Evolutionary conservation across 1,284 basidiomycete species (phyloP), one percentile per base, ranked within the genome.

Genomic region (Stygiomarasmius scandens): DNA sequence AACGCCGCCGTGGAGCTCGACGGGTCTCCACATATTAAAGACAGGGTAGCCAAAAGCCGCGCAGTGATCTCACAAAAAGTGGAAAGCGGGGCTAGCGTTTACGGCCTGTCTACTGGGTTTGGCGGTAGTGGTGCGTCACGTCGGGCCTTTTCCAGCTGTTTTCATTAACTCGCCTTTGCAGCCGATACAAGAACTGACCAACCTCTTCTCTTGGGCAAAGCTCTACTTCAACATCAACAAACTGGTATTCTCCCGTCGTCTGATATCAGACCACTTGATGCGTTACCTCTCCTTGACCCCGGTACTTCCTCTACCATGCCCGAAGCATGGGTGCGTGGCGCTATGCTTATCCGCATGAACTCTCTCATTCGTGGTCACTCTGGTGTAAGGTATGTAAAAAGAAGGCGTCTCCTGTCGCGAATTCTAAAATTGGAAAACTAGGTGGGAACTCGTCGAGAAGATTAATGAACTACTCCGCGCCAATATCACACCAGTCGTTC

Each of bases 321-420:
- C 19, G 87, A 92, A 61, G 77, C 91, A 2, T 94, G 92, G 89
- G 92, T 93, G n/a, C 86, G 57, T 52, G 93, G 90, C 14, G 92
- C 93, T 1, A 93, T 95, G 65, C 75, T 93, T 10, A 82, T 95
- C 61, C 88, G 93, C 64, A 87, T 92, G 78, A 95, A 95, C 75
- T 93, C 90, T 1, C 83, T 94, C 50, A 84, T 92, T 55, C 85
- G 92, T n/a, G 92, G 91, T 0, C 93, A 95, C 73, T 93, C 90
- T 32, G 93, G 90, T 47, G 87, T 95, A 6, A 82, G 93, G 49
- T 60, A 34, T 27, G 58, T 20, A 6, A 9, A 41, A n/a, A n/a
- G n/a, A n/a, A n/a, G n/a, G n/a, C n/a, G n/a, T n/a, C n/a, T n/a
- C n/a, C n/a, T n/a, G n/a, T n/a, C n/a, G n/a, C n/a, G n/a, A n/a